These are phyloP conservation scores for Paramecium primaurelia DNA, from an alignment of 73 alveolate species.

Conservation along the genomic window DNA sequence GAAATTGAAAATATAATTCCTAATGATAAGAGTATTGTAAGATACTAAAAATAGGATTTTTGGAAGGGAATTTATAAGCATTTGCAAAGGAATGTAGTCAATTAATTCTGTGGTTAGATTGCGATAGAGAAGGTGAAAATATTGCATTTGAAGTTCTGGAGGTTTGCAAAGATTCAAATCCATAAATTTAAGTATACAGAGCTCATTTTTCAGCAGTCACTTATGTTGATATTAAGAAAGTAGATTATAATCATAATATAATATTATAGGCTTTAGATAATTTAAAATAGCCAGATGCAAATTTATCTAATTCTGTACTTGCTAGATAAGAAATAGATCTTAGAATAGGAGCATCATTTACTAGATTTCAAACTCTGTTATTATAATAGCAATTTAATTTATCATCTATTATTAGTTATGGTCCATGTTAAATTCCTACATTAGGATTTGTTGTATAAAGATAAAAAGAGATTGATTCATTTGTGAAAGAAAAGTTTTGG, in stretches of 20 bases:
- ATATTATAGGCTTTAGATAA: constrained; percentile 40
- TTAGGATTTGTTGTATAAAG: constrained; percentile 98
- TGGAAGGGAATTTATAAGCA: constrained; percentile 17
- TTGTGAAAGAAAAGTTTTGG: constrained; percentile 96
- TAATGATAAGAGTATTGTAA: constrained; percentile 38
- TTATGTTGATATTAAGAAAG: constrained; percentile 57
- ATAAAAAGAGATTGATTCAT: constrained; percentile 86
- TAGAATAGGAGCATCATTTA: constrained; percentile 97
- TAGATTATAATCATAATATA: background rate
- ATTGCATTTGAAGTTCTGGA: constrained; percentile 95
- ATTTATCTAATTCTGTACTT: constrained; percentile 96
- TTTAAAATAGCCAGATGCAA: constrained; percentile 88
- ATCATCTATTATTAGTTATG: constrained; percentile 80
- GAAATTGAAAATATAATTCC: constrained; percentile 37
- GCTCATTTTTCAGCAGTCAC: constrained; percentile 92
- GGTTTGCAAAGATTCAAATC: constrained; percentile 57
- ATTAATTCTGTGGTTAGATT: constrained; percentile 98
- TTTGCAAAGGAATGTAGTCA: constrained; percentile 61
- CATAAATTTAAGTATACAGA: constrained; percentile 63
- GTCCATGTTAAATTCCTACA: constrained; percentile 99
- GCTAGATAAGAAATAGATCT: constrained; percentile 93
- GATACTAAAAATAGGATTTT: background rate
- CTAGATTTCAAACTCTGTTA: constrained; percentile 87
- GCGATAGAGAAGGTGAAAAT: constrained; percentile 99
- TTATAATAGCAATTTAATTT: background rate